Evolutionary conservation across 208 protist genomes (phyloP).

Genomic region (Leishmania amazonensis): DNA sequence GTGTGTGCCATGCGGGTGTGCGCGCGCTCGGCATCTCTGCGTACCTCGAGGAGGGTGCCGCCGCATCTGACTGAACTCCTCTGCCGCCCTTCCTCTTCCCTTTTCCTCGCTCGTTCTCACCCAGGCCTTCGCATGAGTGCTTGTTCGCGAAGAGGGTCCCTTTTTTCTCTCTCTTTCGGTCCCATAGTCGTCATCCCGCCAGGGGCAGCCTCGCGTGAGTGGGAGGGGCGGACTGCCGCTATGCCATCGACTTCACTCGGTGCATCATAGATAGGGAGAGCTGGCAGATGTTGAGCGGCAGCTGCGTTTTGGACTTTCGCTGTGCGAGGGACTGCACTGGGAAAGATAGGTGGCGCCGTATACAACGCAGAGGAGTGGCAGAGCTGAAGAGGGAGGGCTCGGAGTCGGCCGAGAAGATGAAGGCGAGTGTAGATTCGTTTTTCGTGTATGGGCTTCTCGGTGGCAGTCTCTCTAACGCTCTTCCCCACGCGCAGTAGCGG

Average conservation of each 20-base stretch:
- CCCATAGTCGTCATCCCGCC: not conserved
- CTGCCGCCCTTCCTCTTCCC: not conserved
- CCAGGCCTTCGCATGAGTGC: not conserved
- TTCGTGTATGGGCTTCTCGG: too few relatives aligned
- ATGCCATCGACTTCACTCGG: not conserved
- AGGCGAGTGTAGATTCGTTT: not conserved
- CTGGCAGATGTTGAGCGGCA: not conserved
- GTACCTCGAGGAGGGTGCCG: not conserved
- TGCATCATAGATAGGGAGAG: too few relatives aligned
- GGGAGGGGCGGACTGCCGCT: not conserved
- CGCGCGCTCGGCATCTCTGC: not conserved
- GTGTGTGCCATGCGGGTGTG: not conserved
- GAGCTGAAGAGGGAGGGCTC: not conserved
- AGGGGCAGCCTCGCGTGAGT: not conserved
- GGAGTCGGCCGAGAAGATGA: not conserved
- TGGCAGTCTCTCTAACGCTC: not conserved
- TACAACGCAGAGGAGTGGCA: not conserved
- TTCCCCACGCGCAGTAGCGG: not conserved
- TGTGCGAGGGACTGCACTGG: not conserved
- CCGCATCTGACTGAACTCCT: not conserved
- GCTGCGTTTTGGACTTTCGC: not conserved
- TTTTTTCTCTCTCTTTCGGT: not conserved
- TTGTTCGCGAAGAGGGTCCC: not conserved
- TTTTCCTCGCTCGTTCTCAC: not conserved
- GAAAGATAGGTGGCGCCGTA: not conserved